Percentiles rank a stretch among this genome's conserved stretches.
These are phyloP conservation scores for Nicotiana otophora DNA, from an alignment of 257 asterid genomes.

Conservation along the genomic window DNA sequence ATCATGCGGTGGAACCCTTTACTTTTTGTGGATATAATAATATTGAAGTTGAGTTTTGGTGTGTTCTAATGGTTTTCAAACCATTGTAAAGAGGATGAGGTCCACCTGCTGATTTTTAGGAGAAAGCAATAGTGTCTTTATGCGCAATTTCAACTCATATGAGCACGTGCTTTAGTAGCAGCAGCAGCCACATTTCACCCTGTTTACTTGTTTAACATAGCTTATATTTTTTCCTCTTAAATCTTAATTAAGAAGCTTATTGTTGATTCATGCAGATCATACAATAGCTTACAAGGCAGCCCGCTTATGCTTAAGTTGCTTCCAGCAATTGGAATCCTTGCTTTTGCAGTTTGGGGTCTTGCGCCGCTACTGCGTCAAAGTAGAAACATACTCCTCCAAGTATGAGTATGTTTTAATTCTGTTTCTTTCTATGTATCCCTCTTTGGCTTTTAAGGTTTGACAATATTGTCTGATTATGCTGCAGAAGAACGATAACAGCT, in stretches of 20 bases:
- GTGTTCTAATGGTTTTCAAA: neutral
- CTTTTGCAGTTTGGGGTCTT: slow-evolving; percentile 86
- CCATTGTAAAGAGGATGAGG: neutral
- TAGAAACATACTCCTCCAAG: slow-evolving; percentile 60
- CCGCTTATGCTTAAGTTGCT: slow-evolving; percentile 51
- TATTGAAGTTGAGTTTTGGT: neutral
- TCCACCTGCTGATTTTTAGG: neutral
- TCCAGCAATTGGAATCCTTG: slow-evolving; percentile 66
- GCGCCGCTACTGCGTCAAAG: slow-evolving; percentile 62
- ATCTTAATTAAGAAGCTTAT: neutral
- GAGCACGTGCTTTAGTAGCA: neutral
- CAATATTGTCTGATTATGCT: slow-evolving; percentile 12
- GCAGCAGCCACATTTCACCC: neutral
- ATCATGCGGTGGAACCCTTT: neutral
- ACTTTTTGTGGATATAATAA: neutral
- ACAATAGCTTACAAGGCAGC: slow-evolving; percentile 47
- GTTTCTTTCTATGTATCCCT: slow-evolving; percentile 14
- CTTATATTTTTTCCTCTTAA: neutral
- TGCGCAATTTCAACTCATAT: neutral
- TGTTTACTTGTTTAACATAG: neutral
- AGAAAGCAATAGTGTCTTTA: neutral
- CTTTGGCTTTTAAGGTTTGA: slow-evolving; percentile 1
- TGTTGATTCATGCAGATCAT: slow-evolving; percentile 55
- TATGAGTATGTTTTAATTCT: slow-evolving; percentile 27
- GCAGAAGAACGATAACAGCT: slow-evolving; percentile 71